These are phyloP conservation scores for Parathielavia hyrcaniae DNA, from an alignment of 495 filamentous ascomycete genomes.

Conservation along the genomic window DNA sequence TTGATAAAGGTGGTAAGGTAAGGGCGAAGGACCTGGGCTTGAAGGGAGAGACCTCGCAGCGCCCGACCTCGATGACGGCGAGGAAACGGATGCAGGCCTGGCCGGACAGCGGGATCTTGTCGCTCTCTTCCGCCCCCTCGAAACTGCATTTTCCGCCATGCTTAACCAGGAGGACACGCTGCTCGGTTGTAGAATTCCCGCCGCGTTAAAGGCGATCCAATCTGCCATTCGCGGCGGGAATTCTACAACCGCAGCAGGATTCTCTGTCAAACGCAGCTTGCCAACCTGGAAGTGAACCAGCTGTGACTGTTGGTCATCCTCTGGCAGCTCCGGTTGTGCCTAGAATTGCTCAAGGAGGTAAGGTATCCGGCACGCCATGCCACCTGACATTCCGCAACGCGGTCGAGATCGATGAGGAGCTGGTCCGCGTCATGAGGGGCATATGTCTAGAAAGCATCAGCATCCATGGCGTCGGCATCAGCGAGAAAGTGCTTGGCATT, in stretches of 20 bases:
- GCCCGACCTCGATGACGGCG: background rate
- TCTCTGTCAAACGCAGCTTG: slow-evolving; percentile 62
- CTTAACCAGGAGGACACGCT: slow-evolving; percentile 55
- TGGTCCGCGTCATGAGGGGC: slow-evolving; percentile 48
- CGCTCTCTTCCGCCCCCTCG: slow-evolving; percentile 59
- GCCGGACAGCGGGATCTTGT: slow-evolving; percentile 57
- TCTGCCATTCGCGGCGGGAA: background rate
- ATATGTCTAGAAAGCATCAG: slow-evolving; percentile 50
- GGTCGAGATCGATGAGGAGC: slow-evolving; percentile 21
- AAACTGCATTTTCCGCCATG: slow-evolving; percentile 56
- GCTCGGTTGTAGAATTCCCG: slow-evolving; percentile 40
- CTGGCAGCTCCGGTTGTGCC: slow-evolving; percentile 54
- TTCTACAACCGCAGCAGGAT: slow-evolving; percentile 21
- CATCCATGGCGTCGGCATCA: slow-evolving; percentile 57
- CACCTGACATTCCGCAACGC: slow-evolving; percentile 9
- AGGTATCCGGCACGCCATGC: slow-evolving; percentile 16
- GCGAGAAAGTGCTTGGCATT: slow-evolving; percentile 54
- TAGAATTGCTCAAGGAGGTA: slow-evolving; percentile 34
- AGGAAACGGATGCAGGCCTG: slow-evolving; percentile 43
- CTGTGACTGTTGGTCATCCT: slow-evolving; percentile 69
- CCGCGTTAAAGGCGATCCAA: background rate
- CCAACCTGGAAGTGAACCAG: slow-evolving; percentile 64
- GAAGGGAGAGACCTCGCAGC: slow-evolving; percentile 54
- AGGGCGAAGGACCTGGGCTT: slow-evolving; percentile 53
- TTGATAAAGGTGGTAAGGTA: slow-evolving; percentile 67